These are phyloP conservation scores for Lichina pygmaea DNA, from an alignment of 495 filamentous ascomycete species.

Conservation along the genomic window DNA sequence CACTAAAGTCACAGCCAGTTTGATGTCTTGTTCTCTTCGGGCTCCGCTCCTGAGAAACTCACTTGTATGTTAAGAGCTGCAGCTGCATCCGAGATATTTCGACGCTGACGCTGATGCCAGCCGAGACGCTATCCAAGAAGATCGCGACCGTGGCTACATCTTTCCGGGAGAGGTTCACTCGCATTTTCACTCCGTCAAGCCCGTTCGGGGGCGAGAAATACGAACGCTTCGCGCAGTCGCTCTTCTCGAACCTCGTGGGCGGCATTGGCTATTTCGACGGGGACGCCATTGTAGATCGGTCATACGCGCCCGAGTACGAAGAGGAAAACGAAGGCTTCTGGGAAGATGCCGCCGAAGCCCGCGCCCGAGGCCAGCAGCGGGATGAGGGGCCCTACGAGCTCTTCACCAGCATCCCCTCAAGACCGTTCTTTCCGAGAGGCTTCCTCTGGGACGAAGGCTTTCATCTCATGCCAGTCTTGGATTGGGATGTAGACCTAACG, in stretches of 20 bases:
- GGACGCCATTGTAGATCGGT: conserved; percentile 63
- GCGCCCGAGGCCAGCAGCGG: conserved; percentile 31
- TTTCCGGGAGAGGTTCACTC: conserved; percentile 49
- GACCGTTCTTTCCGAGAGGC: conserved; percentile 86
- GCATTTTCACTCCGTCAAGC: conserved; percentile 41
- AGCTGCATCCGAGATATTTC: background rate
- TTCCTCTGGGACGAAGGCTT: conserved; percentile 98
- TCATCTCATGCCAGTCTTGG: conserved; percentile 71
- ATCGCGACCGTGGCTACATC: conserved; percentile 34
- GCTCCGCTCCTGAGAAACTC: conserved; percentile 30
- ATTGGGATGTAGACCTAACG: conserved; percentile 82
- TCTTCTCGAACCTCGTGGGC: conserved; percentile 85
- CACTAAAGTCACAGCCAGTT: conserved; percentile 25
- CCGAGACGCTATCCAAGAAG: conserved; percentile 38
- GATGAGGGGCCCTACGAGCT: conserved; percentile 70
- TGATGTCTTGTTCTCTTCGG: conserved; percentile 74
- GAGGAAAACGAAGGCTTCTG: conserved; percentile 95
- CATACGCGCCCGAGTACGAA: conserved; percentile 70
- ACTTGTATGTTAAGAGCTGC: conserved; percentile 18
- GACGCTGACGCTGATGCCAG: conserved; percentile 7
- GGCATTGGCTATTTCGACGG: conserved; percentile 93
- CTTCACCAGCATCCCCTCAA: conserved; percentile 77
- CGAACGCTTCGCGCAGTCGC: conserved; percentile 53
- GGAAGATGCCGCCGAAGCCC: conserved; percentile 65
- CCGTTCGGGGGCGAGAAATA: conserved; percentile 56